Evolutionary conservation across 495 filamentous ascomycete species (phyloP).

Genomic region (Aspergillus olivimuriae): DNA sequence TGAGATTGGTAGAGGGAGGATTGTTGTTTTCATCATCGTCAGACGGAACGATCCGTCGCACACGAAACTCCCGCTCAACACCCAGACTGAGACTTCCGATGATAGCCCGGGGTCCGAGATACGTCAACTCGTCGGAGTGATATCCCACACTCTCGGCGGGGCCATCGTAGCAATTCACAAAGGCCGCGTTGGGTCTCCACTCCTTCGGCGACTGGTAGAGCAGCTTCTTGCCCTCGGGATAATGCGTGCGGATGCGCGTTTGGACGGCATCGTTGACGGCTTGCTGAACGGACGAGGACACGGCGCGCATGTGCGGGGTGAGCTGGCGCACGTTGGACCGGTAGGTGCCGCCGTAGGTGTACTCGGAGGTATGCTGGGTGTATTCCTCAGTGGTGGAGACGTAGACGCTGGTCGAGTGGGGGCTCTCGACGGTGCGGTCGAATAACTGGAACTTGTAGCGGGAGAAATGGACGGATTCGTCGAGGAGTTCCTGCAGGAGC

Average conservation of each 20-base stretch:
- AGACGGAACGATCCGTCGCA: constrained; percentile 64
- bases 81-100: constrained; percentile 90
- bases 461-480: constrained; percentile 68
- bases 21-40: constrained; percentile 27
- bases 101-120: constrained; percentile 77
- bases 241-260: constrained; percentile 54
- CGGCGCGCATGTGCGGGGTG: constrained; percentile 61
- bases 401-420: constrained; percentile 77
- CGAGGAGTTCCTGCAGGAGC: constrained; percentile 68
- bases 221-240: constrained; percentile 63
- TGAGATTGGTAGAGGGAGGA: no score
- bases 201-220: constrained; percentile 63
- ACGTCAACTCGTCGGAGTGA: constrained; percentile 88
- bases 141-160: constrained; percentile 77
- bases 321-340: constrained; percentile 68
- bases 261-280: constrained; percentile 70
- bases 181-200: constrained; percentile 84
- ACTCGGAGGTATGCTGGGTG: constrained; percentile 62
- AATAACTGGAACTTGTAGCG: constrained; percentile 77
- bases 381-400: constrained; percentile 60
- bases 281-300: constrained; percentile 58
- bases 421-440: constrained; percentile 72
- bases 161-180: constrained; percentile 89
- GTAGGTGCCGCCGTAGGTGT: constrained; percentile 73
- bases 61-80: constrained; percentile 83